Conservation (phyloP, 495 filamentous ascomycete genomes). For the Thozetella sp. region DNA sequence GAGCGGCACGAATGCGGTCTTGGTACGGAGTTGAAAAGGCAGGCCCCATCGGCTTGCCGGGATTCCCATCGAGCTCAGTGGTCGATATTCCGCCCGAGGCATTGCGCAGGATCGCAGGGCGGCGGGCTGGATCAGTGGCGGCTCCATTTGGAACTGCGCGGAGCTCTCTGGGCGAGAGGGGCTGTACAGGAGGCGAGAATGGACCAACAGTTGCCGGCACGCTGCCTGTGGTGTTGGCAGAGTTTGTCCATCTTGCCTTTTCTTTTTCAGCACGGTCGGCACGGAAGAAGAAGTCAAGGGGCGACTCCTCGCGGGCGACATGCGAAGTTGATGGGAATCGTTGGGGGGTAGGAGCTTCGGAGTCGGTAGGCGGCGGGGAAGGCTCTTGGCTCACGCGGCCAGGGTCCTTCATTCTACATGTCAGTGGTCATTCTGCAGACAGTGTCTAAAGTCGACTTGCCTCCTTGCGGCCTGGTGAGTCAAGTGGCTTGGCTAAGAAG, state of each 20-base stretch:
- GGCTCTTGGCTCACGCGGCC: constrained; percentile 28
- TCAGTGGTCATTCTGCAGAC: not conserved
- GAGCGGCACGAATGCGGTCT: constrained; percentile 63
- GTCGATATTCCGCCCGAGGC: constrained; percentile 60
- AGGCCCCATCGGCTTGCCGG: constrained; percentile 54
- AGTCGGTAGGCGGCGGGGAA: constrained; percentile 39
- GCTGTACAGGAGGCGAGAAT: constrained; percentile 32
- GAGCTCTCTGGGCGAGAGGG: constrained; percentile 32
- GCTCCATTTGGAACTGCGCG: constrained; percentile 28
- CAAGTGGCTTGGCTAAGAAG: constrained; percentile 83
- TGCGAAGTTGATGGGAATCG: constrained; percentile 16
- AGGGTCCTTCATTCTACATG: constrained; percentile 20
- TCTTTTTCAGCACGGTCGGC: constrained; percentile 79
- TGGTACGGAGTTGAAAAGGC: constrained; percentile 70
- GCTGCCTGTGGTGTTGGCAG: constrained; percentile 24
- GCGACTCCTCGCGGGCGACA: constrained; percentile 61
- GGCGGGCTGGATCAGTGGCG: constrained; percentile 20
- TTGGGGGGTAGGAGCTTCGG: constrained; percentile 42
- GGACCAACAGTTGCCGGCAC: constrained; percentile 18
- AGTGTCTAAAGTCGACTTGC: not conserved
- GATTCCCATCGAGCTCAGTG: constrained; percentile 65
- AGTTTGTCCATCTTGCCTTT: constrained; percentile 52
- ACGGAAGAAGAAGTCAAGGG: constrained; percentile 86
- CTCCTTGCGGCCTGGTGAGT: constrained; percentile 44
- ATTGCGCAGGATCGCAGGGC: constrained; percentile 27